Evolutionary conservation across 2,329 filamentous ascomycete genomes (phyloP), one percentile per base, ranked within the genome.

Genomic region (Tolypocladium ophioglossoides): DNA sequence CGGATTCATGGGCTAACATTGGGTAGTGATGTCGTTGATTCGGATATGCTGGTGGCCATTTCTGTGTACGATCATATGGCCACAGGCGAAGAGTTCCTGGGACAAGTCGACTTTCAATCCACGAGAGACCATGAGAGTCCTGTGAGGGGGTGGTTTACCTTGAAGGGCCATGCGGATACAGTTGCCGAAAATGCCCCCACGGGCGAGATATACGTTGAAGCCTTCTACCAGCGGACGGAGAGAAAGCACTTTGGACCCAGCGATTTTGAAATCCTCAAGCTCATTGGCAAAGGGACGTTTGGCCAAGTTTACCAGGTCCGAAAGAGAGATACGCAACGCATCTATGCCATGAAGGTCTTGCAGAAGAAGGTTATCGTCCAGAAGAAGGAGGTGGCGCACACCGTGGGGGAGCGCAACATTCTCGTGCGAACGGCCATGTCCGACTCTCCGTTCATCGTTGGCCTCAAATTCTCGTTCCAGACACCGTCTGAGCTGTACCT

Each of bases 301-400:
- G 94, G 94, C 1, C 94, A 99, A 70, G 94, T 99, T 2, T 99
- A 97, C 68, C 94, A 99, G 69, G 94, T 99, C 8, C 86, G 90
- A 63, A 99, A 99, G 80, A 94, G 89, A 76, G 94, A 99, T 68
- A 96, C 92, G 0, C 84, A 85, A 64, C 86, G 94, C 47, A 96
- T 99, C 57, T 99, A 99, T 66, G 94, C 94, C 58, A 99, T 99
- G 94, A 99, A 99, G 72, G 92, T 99, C 2, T 77, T 99, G 35
- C 96, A 94, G 51, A 99, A 99, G 79, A 99, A 99, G 78, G 94
- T 99, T 52, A 99, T 99, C 65, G 94, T 99, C 30, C 94, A 99
- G 73, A 99, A 99, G 82, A 99, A 99, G 73, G 94, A 99, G 70
- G 91, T 99, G 51, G 91, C 92, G 18, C 94, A 99, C 68, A 99